Percentiles rank a stretch among this genome's conserved stretches.
Evolutionary conservation across 345 rosid species (phyloP).

Genomic region (Corchorus capsularis): DNA sequence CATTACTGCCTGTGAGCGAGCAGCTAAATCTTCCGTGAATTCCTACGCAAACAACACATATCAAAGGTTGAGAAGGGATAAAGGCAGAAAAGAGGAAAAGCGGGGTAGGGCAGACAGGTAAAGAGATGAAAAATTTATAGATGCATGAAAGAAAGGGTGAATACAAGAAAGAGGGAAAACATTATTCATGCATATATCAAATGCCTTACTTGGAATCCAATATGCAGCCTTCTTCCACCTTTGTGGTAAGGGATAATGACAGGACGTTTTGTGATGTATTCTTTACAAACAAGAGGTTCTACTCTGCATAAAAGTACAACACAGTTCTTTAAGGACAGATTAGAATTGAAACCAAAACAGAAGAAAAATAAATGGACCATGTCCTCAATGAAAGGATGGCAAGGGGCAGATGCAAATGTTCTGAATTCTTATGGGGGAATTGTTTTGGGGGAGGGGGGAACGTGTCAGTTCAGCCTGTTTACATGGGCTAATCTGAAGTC

Average conservation of each 20-base stretch:
- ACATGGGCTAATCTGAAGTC: no score
- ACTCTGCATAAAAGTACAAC: slow-evolving; percentile 48
- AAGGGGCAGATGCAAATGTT: background rate
- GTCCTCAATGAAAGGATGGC: background rate
- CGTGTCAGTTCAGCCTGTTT: no score
- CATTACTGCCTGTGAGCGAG: slow-evolving; percentile 69
- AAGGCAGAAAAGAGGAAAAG: background rate
- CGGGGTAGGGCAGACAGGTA: slow-evolving; percentile 7
- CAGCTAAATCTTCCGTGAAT: slow-evolving; percentile 74
- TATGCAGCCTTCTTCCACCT: slow-evolving; percentile 97
- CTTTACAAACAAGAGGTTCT: slow-evolving; percentile 96
- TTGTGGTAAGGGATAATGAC: slow-evolving; percentile 90
- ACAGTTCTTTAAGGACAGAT: slow-evolving; percentile 8
- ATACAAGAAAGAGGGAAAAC: background rate
- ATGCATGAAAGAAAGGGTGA: background rate
- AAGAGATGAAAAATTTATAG: background rate
- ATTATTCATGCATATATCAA: background rate
- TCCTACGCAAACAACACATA: slow-evolving; percentile 47
- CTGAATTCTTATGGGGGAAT: background rate
- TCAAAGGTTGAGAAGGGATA: background rate
- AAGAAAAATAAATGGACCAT: background rate
- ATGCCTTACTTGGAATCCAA: slow-evolving; percentile 74
- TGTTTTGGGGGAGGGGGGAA: no score
- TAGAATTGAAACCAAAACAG: background rate
- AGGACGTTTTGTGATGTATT: slow-evolving; percentile 64